These are phyloP conservation scores for Hypomyces rosellus DNA, from an alignment of 2,329 filamentous ascomycete genomes.

Conservation along the genomic window DNA sequence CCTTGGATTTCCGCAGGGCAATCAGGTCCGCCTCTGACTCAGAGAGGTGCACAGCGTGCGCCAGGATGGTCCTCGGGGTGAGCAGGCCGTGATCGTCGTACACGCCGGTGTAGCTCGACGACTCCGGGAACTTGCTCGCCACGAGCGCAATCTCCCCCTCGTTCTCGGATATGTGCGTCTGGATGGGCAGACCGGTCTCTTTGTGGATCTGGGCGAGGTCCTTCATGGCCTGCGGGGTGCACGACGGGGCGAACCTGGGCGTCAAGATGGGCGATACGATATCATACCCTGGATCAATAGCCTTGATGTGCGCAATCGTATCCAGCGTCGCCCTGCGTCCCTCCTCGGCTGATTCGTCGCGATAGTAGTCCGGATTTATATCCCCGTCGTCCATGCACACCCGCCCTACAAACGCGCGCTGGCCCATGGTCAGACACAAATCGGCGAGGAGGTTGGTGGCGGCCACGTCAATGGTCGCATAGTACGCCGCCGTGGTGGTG, in stretches of 20 bases:
- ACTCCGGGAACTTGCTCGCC: constrained; percentile 58
- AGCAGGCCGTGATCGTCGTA: constrained; percentile 72
- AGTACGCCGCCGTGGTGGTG: constrained; percentile 93
- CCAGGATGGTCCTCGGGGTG: constrained; percentile 68
- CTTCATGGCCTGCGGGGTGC: constrained; percentile 52
- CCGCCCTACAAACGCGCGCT: constrained; percentile 84
- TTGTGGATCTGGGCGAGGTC: constrained; percentile 59
- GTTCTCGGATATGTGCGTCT: constrained; percentile 91
- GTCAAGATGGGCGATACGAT: constrained; percentile 79
- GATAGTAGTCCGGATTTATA: constrained; percentile 69
- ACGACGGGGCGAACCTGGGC: constrained; percentile 60
- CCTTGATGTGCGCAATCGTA: constrained; percentile 59
- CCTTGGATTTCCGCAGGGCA: constrained; percentile 52
- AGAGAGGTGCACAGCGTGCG: constrained; percentile 74
- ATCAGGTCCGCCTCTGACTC: constrained; percentile 62
- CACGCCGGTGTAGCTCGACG: constrained; percentile 62
- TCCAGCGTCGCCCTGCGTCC: constrained; percentile 50
- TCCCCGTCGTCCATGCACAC: constrained; percentile 82
- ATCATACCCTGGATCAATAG: constrained; percentile 56
- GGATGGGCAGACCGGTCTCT: constrained; percentile 60
- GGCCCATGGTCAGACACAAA: constrained; percentile 71
- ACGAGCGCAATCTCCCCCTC: constrained; percentile 67
- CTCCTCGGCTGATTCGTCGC: constrained; percentile 59
- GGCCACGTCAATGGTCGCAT: constrained; percentile 77
- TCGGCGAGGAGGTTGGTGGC: constrained; percentile 88